These are phyloP conservation scores for Panicum hallii DNA, from an alignment of 202 grass and related monocot genomes.

Conservation along the genomic window DNA sequence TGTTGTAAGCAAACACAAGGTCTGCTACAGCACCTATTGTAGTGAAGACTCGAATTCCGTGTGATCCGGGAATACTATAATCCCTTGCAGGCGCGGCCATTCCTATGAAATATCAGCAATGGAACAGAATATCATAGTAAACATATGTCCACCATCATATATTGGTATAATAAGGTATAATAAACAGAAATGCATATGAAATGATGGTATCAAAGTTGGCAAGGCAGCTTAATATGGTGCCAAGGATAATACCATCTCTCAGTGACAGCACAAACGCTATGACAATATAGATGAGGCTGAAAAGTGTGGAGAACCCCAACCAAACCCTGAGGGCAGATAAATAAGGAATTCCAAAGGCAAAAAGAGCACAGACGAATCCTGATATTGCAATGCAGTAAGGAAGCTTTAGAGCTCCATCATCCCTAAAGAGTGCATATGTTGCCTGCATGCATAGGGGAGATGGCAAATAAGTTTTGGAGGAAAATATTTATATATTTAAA, in stretches of 20 bases:
- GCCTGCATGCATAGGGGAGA: slow-evolving; percentile 59
- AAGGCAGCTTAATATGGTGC: slow-evolving; percentile 18
- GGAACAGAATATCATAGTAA: slow-evolving; percentile 28
- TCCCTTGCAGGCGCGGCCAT: slow-evolving; percentile 59
- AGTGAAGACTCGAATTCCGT: slow-evolving; percentile 65
- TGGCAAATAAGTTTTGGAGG: slow-evolving; percentile 21
- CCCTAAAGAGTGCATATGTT: slow-evolving; percentile 80
- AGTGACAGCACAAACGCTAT: slow-evolving; percentile 75
- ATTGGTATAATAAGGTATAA: slow-evolving; percentile 23
- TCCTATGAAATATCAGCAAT: slow-evolving; percentile 54
- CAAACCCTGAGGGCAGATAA: slow-evolving; percentile 90
- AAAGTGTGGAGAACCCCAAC: slow-evolving; percentile 90
- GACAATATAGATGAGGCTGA: slow-evolving; percentile 93
- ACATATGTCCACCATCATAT: neutral
- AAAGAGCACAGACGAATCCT: slow-evolving; percentile 83
- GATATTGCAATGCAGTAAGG: slow-evolving; percentile 91
- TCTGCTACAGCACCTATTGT: slow-evolving; percentile 84
- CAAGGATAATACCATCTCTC: slow-evolving; percentile 73
- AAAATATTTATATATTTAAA: neutral
- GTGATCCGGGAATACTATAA: slow-evolving; percentile 76
- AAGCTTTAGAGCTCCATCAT: slow-evolving; percentile 77
- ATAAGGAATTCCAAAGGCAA: slow-evolving; percentile 88
- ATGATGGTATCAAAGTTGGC: slow-evolving; percentile 18
- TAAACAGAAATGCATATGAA: slow-evolving; percentile 21
- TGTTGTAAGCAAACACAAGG: slow-evolving; percentile 98